phyloP scores from a whole-genome alignment of 208 protist genomes.

The Crithidia sp. region DNA sequence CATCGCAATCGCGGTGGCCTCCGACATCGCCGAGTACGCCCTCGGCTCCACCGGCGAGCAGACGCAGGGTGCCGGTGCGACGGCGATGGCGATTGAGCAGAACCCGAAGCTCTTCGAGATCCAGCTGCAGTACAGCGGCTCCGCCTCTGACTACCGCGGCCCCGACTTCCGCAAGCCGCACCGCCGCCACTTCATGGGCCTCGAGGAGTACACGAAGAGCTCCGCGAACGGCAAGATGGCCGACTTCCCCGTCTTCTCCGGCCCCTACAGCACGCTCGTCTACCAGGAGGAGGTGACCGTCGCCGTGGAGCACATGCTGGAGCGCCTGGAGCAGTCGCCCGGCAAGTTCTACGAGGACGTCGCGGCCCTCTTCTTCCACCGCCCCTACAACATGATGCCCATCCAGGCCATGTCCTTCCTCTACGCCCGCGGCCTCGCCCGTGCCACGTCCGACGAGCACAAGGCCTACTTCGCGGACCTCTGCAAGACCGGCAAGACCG shows the following conservation, averaged over 20 bases:
- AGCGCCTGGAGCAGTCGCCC: slow-evolving; percentile 56
- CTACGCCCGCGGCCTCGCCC: slow-evolving; percentile 83
- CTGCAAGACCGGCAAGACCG: slow-evolving; percentile 67
- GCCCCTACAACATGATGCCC: slow-evolving; percentile 94
- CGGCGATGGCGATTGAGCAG: slow-evolving; percentile 85
- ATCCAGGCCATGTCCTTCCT: slow-evolving; percentile 92
- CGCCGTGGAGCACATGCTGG: slow-evolving; percentile 89
- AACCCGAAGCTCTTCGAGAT: slow-evolving; percentile 78
- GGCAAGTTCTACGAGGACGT: slow-evolving; percentile 90
- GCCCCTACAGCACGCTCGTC: slow-evolving; percentile 89
- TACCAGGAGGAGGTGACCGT: slow-evolving; percentile 90
- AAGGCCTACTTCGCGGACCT: slow-evolving; percentile 68
- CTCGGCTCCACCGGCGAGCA: slow-evolving; percentile 90
- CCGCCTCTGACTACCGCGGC: slow-evolving; percentile 87
- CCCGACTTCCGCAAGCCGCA: slow-evolving; percentile 93
- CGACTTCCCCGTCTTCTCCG: slow-evolving; percentile 93
- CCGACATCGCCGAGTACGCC: slow-evolving; percentile 91
- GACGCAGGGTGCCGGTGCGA: slow-evolving; percentile 88
- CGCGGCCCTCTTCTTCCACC: slow-evolving; percentile 90
- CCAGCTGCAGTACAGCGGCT: slow-evolving; percentile 76
- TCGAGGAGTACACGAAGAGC: slow-evolving; percentile 73
- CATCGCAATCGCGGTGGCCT: slow-evolving; percentile 87
- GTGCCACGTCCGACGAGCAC: slow-evolving; percentile 71
- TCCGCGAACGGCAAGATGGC: slow-evolving; percentile 79
- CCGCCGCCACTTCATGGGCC: slow-evolving; percentile 85